Evolutionary conservation across 495 filamentous ascomycete species (phyloP).

Genomic region (Gamarada debralockiae): DNA sequence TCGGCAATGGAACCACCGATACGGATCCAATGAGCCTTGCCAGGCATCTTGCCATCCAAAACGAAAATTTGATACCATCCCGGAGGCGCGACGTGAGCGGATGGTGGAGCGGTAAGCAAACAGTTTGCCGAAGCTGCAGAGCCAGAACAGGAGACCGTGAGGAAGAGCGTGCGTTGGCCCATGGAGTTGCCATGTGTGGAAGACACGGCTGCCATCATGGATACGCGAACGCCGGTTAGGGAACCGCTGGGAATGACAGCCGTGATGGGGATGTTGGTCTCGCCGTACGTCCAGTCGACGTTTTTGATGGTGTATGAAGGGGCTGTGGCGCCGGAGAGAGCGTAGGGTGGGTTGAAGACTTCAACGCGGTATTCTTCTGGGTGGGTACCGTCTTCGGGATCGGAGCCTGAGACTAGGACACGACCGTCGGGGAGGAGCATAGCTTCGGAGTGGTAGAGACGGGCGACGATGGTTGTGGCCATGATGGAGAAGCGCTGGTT

Average conservation of each 20-base stretch:
- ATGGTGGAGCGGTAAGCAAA: slow-evolving; percentile 52
- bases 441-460: slow-evolving; percentile 63
- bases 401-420: slow-evolving; percentile 61
- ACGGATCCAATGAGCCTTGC: slow-evolving; percentile 51
- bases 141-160: slow-evolving; percentile 43
- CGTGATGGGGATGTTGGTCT: slow-evolving; percentile 33
- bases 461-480: slow-evolving; percentile 60
- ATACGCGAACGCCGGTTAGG: slow-evolving; percentile 40
- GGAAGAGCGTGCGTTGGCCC: slow-evolving; percentile 59
- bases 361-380: slow-evolving; percentile 64
- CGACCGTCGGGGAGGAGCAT: slow-evolving; percentile 65
- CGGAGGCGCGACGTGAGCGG: slow-evolving; percentile 46
- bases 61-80: slow-evolving; percentile 63
- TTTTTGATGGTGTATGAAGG: slow-evolving; percentile 43
- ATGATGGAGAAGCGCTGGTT: slow-evolving; percentile 56
- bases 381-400: slow-evolving; percentile 43
- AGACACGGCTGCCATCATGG: slow-evolving; percentile 52
- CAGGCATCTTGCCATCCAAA: slow-evolving; percentile 54
- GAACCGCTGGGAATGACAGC: slow-evolving; percentile 26
- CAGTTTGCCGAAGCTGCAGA: slow-evolving; percentile 32
- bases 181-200: slow-evolving; percentile 63
- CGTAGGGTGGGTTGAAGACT: slow-evolving; percentile 62
- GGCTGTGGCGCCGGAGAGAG: slow-evolving; percentile 42
- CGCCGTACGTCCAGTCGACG: slow-evolving; percentile 48
- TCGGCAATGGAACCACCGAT: slow-evolving; percentile 52